Evolutionary conservation across 2,329 filamentous ascomycete species (phyloP).

Genomic region (Ophiostoma sp.): DNA sequence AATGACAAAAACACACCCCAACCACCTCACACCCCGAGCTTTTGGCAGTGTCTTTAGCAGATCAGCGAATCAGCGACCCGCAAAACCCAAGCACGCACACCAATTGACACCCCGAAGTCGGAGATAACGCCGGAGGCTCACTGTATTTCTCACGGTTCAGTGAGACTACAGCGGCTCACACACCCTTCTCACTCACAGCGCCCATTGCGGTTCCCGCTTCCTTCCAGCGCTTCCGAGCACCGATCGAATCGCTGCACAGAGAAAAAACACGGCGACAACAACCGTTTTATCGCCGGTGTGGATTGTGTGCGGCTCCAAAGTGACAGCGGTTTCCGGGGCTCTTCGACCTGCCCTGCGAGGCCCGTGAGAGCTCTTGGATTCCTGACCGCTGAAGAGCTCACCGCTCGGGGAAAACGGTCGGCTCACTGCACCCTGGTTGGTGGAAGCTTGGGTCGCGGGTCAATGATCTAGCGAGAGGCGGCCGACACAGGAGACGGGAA

Average conservation of each 20-base stretch:
- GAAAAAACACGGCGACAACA: not conserved
- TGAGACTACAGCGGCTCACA: not conserved
- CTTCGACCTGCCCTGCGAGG: not conserved
- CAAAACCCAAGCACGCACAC: not conserved
- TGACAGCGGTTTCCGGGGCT: not conserved
- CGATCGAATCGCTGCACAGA: not conserved
- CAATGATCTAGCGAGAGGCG: constrained; percentile 13
- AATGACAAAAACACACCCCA: not conserved
- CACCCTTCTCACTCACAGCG: not conserved
- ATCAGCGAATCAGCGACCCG: constrained; percentile 13
- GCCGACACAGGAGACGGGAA: constrained; percentile 15
- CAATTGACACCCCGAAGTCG: constrained; percentile 14
- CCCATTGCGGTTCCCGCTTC: not conserved
- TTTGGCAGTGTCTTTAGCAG: not conserved
- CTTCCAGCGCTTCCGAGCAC: not conserved
- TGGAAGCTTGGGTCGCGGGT: not conserved
- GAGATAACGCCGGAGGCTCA: not conserved
- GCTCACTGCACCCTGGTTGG: not conserved
- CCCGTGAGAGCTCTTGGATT: not conserved
- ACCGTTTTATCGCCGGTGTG: constrained; percentile 2
- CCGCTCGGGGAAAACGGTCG: not conserved
- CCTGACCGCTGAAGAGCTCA: not conserved
- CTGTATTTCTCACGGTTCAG: not conserved
- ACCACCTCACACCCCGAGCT: not conserved
- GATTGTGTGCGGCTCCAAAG: too few species aligned